These are phyloP conservation scores for Carnegiea gigantea DNA, from an alignment of 179 eudicot genomes.

Conservation along the genomic window DNA sequence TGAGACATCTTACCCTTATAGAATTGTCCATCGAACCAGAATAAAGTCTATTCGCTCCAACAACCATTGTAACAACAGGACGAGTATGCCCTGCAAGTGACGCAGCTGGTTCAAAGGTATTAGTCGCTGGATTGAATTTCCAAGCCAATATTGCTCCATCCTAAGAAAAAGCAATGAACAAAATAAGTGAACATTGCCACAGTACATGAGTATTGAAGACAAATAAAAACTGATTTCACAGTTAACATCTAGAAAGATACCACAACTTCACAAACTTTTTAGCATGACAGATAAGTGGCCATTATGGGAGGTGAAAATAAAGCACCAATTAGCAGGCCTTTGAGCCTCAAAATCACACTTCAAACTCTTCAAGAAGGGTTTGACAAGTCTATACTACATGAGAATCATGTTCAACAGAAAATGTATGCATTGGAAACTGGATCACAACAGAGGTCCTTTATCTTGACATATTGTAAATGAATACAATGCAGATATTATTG, in stretches of 20 bases:
- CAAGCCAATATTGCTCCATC: constrained; percentile 87
- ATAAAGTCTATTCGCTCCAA: constrained; percentile 84
- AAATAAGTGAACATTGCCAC: neutral
- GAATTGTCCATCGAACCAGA: constrained; percentile 94
- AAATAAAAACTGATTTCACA: neutral
- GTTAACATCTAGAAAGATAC: neutral
- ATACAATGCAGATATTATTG: neutral
- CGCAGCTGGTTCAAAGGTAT: constrained; percentile 88
- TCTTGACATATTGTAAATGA: neutral
- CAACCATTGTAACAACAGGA: constrained; percentile 77
- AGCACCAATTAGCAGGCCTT: neutral
- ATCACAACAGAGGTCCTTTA: constrained; percentile 3
- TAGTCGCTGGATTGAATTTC: constrained; percentile 72
- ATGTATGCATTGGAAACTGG: neutral
- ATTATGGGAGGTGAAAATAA: neutral
- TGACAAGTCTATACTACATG: too few species aligned
- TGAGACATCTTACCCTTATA: constrained; percentile 54
- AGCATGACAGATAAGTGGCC: neutral
- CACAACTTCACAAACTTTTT: neutral
- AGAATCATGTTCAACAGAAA: neutral
- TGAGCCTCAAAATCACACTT: neutral
- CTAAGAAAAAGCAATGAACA: constrained; percentile 33
- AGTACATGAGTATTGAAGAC: neutral
- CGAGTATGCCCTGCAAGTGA: constrained; percentile 73
- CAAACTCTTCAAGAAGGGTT: too few species aligned